Conservation (phyloP, 768 basidiomycete genomes). For the Termitomyces heimii region DNA sequence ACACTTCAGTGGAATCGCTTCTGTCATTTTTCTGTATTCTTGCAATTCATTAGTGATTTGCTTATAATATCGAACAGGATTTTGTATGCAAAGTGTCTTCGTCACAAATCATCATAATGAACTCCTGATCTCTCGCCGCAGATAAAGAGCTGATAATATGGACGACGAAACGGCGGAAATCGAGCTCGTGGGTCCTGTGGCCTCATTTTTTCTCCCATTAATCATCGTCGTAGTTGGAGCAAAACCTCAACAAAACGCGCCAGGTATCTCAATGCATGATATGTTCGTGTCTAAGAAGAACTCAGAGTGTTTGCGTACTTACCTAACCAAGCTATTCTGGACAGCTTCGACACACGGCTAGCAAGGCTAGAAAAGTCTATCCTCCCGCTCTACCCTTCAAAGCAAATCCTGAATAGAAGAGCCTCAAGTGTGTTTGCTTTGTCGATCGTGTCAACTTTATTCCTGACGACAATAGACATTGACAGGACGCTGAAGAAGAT, state of each 20-base stretch:
- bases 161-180: slow-evolving; percentile 72
- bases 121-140: not conserved
- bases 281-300: slow-evolving; percentile 38
- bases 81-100: not conserved
- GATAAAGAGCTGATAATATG: slow-evolving; percentile 20
- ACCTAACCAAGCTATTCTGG: slow-evolving; percentile 61
- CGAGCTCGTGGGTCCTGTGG: slow-evolving; percentile 43
- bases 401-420: slow-evolving; percentile 68
- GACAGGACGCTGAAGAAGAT: slow-evolving; percentile 75
- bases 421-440: slow-evolving; percentile 54
- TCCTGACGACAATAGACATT: slow-evolving; percentile 48
- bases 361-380: slow-evolving; percentile 85
- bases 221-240: slow-evolving; percentile 56
- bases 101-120: not conserved
- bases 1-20: not conserved
- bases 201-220: not conserved
- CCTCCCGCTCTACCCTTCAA: slow-evolving; percentile 72
- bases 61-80: not conserved
- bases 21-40: not conserved
- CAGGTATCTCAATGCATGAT: slow-evolving; percentile 86
- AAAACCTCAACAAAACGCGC: slow-evolving; percentile 80
- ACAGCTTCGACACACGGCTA: slow-evolving; percentile 78
- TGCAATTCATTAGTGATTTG: not conserved
- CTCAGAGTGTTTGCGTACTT: slow-evolving; percentile 14
- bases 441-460: not conserved